Evolutionary conservation across 371 early-diverging fungal species (phyloP).

Genomic region (Mucor sp.): DNA sequence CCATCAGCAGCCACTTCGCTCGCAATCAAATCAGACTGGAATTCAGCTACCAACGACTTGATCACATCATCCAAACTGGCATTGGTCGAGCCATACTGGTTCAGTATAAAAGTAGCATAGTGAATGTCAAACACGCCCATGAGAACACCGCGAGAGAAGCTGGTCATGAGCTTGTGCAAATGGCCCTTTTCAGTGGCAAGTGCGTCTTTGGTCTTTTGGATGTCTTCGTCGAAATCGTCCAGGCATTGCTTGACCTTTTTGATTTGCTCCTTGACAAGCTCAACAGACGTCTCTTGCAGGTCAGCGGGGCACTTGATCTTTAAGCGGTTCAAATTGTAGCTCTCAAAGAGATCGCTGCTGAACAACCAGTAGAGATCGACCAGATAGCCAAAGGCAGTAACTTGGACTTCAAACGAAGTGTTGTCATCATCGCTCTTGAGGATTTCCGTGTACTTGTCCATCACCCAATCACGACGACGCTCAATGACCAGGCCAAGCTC

Average conservation of each 20-base stretch:
- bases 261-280: constrained; percentile 39
- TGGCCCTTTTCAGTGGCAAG: background rate
- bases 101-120: constrained; percentile 34
- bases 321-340: constrained; percentile 30
- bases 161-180: constrained; percentile 21
- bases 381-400: constrained; percentile 44
- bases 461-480: constrained; percentile 37
- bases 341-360: constrained; percentile 51
- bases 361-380: constrained; percentile 63
- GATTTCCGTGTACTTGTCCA: constrained; percentile 30
- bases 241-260: constrained; percentile 21
- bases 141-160: constrained; percentile 39
- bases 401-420: constrained; percentile 25
- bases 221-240: background rate
- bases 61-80: constrained; percentile 53
- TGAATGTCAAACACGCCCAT: constrained; percentile 46
- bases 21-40: constrained; percentile 33
- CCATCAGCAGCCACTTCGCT: constrained; percentile 32
- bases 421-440: constrained; percentile 26
- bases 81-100: constrained; percentile 38
- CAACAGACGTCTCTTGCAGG: constrained; percentile 38
- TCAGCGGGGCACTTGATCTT: constrained; percentile 39
- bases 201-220: background rate
- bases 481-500: constrained; percentile 23
- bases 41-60: constrained; percentile 46